Base-by-base conservation (phyloP, 257 asterid genomes). In the Cinchona pubescens region DNA sequence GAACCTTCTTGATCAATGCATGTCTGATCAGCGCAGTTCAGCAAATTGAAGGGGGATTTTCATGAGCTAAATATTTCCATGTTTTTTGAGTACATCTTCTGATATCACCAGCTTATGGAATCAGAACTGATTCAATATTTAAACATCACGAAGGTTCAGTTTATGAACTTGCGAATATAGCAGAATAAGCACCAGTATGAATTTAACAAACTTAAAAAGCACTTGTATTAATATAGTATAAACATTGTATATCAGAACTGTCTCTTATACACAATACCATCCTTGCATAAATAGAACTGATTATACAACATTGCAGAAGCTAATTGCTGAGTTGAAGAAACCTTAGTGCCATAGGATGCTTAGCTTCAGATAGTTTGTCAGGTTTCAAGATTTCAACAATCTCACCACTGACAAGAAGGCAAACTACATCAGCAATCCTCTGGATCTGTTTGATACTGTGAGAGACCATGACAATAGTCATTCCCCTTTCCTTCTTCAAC, bases 361-460 rank as follows among this genome's bases (percentile, higher is more conserved):
- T 87, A 76, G 96, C 93, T 82, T 88, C 86, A 1, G 88, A 85
- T 59, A 90, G 88, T 37, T 78, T 80, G 77, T 85, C 66, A 29
- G 96, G 94, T 76, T 79, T 82, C 59, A 89, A 75, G 71, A 86
- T 85, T 74, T 91, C 96, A 42, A 91, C 92, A 76, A 89, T 87
- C 80, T 90, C 91, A 60, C 96, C 96, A 43, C 77, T 53, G 3
- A 91, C 96, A 62, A 89, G 83, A 80, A 91, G 93, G 85, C 93
- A 91, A 29, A 85, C 95, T 32, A 81, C 67, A 63, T 89, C 93
- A 49, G 96, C 92, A 78, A 91, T 85, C 85, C 92, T 90, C 84
- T 86, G 88, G 61, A 90, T 87, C 60, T 90, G 96, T 68, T 90
- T 87, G 79, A 90, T 86, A 84, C 96, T 90, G 78, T 90, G 96